A percentile compares a stretch with the other conserved stretches of the same genome.
Conservation (phyloP, 2,329 filamentous ascomycete genomes). For the Incumbomyces lentus region DNA sequence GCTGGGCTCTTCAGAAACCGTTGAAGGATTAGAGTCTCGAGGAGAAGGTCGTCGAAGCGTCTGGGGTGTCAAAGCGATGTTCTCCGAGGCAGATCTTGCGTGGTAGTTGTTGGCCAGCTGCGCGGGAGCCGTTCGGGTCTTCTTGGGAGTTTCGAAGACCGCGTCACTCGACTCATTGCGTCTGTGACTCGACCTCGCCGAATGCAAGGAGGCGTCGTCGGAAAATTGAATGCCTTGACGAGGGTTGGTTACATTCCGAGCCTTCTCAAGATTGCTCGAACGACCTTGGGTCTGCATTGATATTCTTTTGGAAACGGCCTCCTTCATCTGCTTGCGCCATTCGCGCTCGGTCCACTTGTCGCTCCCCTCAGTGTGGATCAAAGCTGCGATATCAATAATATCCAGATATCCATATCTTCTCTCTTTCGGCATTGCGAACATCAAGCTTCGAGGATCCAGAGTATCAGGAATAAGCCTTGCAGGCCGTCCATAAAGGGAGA, state of each 20-base stretch:
- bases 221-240: constrained; percentile 35
- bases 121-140: constrained; percentile 12
- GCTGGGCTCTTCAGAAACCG: constrained; percentile 11
- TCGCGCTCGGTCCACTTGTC: constrained; percentile 71
- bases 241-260: constrained; percentile 14
- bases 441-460: constrained; percentile 75
- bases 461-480: constrained; percentile 77
- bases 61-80: constrained; percentile 13
- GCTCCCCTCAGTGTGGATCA: constrained; percentile 72
- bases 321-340: constrained; percentile 83
- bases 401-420: constrained; percentile 85
- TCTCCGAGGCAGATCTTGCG: constrained; percentile 20
- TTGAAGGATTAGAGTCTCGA: constrained; percentile 12
- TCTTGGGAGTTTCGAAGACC: constrained; percentile 42
- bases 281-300: constrained; percentile 40
- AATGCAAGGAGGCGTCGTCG: constrained; percentile 36
- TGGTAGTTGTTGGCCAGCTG: constrained; percentile 16
- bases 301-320: constrained; percentile 73
- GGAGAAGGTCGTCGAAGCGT: constrained; percentile 12
- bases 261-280: constrained; percentile 29
- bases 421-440: constrained; percentile 95
- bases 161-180: constrained; percentile 33
- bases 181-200: constrained; percentile 40
- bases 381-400: constrained; percentile 66
- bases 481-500: constrained; percentile 81